These are phyloP conservation scores for Sphaerulina vaccinii DNA, from an alignment of 2,329 filamentous ascomycete genomes.

Conservation along the genomic window DNA sequence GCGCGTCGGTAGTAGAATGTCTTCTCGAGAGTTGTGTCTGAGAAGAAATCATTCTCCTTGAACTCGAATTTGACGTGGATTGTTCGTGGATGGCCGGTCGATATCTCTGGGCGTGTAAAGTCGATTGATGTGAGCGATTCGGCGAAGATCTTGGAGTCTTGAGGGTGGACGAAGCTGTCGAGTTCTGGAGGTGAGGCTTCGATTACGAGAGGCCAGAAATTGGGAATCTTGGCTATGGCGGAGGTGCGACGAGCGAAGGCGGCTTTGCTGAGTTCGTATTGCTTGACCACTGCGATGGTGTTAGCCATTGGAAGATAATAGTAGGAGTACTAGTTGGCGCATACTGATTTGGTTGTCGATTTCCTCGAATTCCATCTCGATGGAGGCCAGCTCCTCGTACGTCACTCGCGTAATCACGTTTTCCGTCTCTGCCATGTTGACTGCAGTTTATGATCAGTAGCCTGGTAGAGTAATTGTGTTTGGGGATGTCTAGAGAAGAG, in stretches of 20 bases:
- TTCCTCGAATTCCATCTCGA: slow-evolving; percentile 82
- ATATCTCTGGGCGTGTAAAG: slow-evolving; percentile 77
- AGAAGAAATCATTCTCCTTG: slow-evolving; percentile 76
- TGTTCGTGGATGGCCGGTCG: slow-evolving; percentile 74
- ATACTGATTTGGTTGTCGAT: slow-evolving; percentile 79
- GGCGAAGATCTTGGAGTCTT: slow-evolving; percentile 72
- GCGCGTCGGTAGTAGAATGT: slow-evolving; percentile 81
- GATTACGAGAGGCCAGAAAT: slow-evolving; percentile 95
- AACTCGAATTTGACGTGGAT: slow-evolving; percentile 78
- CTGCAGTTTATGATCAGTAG: neutral
- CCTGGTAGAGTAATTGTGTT: neutral
- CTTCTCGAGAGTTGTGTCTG: slow-evolving; percentile 78
- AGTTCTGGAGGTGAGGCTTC: slow-evolving; percentile 83
- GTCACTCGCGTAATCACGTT: slow-evolving; percentile 44
- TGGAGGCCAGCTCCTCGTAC: slow-evolving; percentile 74
- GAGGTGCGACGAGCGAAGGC: slow-evolving; percentile 75
- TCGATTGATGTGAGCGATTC: slow-evolving; percentile 65
- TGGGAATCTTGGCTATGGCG: slow-evolving; percentile 69
- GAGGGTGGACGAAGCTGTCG: slow-evolving; percentile 81
- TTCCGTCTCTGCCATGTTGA: slow-evolving; percentile 23
- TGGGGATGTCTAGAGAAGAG: too few relatives aligned
- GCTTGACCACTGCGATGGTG: slow-evolving; percentile 38
- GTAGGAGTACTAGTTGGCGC: slow-evolving; percentile 33
- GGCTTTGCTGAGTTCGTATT: slow-evolving; percentile 64
- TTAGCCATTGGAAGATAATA: neutral